Conservation (phyloP, 164 flowering plant species). For the Taxillus chinensis region DNA sequence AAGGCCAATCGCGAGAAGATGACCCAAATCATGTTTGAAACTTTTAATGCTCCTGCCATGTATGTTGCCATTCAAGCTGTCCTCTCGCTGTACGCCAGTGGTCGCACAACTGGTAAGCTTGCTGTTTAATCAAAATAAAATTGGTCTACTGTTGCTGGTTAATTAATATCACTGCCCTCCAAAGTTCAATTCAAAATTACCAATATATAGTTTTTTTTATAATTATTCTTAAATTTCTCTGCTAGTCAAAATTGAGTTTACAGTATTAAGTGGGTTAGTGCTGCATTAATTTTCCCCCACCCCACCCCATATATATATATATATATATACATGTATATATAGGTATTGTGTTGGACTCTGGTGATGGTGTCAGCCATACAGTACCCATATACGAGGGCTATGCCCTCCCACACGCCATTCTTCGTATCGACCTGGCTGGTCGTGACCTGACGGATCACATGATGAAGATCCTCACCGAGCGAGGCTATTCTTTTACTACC, state of each 20-base stretch:
- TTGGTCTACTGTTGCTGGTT: too few species aligned
- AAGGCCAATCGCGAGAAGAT: slow-evolving; percentile 2
- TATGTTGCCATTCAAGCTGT: slow-evolving; percentile 72
- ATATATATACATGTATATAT: too few species aligned
- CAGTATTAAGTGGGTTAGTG: too few species aligned
- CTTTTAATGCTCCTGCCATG: slow-evolving; percentile 70
- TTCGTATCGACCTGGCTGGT: background rate
- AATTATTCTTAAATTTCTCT: too few species aligned
- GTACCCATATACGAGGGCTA: background rate
- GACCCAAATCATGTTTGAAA: slow-evolving; percentile 39
- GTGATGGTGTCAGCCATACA: background rate
- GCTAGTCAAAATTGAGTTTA: too few species aligned
- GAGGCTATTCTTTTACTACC: background rate
- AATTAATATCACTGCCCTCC: too few species aligned
- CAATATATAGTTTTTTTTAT: too few species aligned
- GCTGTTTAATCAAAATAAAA: too few species aligned
- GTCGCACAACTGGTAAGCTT: background rate
- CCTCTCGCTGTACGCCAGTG: background rate
- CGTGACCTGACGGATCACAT: background rate
- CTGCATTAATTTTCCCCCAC: too few species aligned
- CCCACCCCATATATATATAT: too few species aligned
- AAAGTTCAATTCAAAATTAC: too few species aligned
- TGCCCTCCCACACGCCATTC: background rate
- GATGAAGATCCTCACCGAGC: slow-evolving; percentile 2
- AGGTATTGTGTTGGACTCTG: background rate